Percentiles rank a stretch among this genome's conserved stretches.
Conservation (phyloP, 1,284 basidiomycete genomes). For the Cryptococcus sp. region DNA sequence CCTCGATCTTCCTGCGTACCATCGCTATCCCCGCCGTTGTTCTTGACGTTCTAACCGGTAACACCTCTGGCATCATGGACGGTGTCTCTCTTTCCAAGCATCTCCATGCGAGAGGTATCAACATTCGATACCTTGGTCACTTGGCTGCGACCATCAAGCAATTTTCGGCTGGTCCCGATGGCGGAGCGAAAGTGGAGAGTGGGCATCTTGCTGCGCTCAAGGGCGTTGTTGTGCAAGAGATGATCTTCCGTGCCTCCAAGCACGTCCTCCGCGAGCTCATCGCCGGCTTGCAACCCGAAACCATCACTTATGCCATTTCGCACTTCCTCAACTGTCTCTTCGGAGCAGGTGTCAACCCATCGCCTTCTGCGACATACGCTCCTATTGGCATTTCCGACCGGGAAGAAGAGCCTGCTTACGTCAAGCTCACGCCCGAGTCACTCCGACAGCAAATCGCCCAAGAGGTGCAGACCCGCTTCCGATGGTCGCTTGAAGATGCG, state of each 20-base stretch:
- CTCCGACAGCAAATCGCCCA: slow-evolving; percentile 52
- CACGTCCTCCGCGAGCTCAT: slow-evolving; percentile 57
- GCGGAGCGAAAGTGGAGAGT: slow-evolving; percentile 28
- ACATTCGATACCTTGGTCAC: slow-evolving; percentile 61
- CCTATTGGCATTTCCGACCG: slow-evolving; percentile 40
- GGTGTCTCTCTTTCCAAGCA: slow-evolving; percentile 57
- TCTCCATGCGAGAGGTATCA: slow-evolving; percentile 61
- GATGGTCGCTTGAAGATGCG: slow-evolving; percentile 54
- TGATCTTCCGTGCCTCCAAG: slow-evolving; percentile 61
- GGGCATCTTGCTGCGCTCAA: slow-evolving; percentile 49
- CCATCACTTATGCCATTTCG: slow-evolving; percentile 54
- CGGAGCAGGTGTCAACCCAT: slow-evolving; percentile 54
- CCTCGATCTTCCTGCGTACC: slow-evolving; percentile 57
- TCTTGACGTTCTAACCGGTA: slow-evolving; percentile 56
- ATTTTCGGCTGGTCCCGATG: slow-evolving; percentile 47
- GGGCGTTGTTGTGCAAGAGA: slow-evolving; percentile 57
- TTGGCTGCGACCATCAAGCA: slow-evolving; percentile 53
- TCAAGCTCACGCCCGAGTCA: slow-evolving; percentile 56
- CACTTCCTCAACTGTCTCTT: slow-evolving; percentile 64
- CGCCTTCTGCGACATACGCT: slow-evolving; percentile 52
- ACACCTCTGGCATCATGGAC: slow-evolving; percentile 56
- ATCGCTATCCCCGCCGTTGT: slow-evolving; percentile 56
- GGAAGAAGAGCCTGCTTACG: slow-evolving; percentile 51
- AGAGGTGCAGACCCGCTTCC: slow-evolving; percentile 57
- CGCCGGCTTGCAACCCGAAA: slow-evolving; percentile 48